These are phyloP conservation scores for Cystobasidium sp. DNA, from an alignment of 1,284 basidiomycete genomes.

Conservation along the genomic window DNA sequence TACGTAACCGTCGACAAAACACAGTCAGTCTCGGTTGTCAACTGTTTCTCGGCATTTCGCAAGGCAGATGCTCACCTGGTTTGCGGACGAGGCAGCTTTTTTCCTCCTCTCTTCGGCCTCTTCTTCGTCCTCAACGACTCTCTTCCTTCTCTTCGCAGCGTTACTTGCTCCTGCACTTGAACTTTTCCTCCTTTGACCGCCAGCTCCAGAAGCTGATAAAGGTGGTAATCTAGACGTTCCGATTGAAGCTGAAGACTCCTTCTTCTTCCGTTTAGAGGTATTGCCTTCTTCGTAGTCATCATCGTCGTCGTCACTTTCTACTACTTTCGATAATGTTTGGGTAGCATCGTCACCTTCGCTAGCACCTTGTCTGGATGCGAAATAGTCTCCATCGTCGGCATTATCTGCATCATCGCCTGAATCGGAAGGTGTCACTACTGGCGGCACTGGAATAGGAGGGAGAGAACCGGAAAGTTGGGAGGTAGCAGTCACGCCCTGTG, in stretches of 20 bases:
- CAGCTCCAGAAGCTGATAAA: background rate
- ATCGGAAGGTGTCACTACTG: conserved; percentile 30
- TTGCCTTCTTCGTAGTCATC: conserved; percentile 28
- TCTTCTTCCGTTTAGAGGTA: background rate
- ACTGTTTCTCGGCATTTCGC: background rate
- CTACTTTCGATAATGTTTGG: conserved; percentile 15
- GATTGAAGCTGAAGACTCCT: background rate
- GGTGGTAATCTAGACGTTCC: conserved; percentile 3
- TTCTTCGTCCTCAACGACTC: conserved; percentile 42
- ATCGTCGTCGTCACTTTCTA: conserved; percentile 37
- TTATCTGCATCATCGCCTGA: conserved; percentile 39
- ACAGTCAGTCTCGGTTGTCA: background rate
- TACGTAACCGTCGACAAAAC: background rate
- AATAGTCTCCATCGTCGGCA: conserved; percentile 34
- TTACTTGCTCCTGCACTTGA: conserved; percentile 6
- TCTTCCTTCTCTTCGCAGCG: conserved; percentile 20
- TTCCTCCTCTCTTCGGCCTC: conserved; percentile 36
- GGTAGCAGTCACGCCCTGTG: background rate
- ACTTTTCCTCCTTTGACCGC: conserved; percentile 11
- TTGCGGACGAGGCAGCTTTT: conserved; percentile 8
- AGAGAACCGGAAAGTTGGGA: background rate
- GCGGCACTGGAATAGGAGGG: conserved; percentile 5
- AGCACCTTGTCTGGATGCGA: conserved; percentile 2
- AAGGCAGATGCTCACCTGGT: conserved; percentile 8
- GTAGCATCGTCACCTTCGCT: background rate